These are phyloP conservation scores for Phytophthora foliorum DNA, from an alignment of 352 stramenopile species.

Conservation along the genomic window DNA sequence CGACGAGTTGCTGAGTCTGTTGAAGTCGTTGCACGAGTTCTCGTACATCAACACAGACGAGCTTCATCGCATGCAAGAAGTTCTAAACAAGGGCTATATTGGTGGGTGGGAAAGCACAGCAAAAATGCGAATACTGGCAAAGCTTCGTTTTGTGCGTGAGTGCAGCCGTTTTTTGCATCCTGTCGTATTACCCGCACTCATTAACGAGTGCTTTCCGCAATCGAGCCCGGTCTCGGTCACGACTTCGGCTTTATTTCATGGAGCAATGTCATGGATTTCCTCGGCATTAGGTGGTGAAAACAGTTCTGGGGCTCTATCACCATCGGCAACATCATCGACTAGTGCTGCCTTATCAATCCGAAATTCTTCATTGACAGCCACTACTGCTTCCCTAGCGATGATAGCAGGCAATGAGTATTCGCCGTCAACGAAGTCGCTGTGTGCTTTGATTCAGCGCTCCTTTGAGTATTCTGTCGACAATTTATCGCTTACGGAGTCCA, in stretches of 20 bases:
- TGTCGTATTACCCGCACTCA: conserved; percentile 65
- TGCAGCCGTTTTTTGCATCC: conserved; percentile 78
- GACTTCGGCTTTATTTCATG: conserved; percentile 65
- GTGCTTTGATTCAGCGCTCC: conserved; percentile 60
- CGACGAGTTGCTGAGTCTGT: conserved; percentile 66
- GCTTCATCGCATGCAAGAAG: conserved; percentile 70
- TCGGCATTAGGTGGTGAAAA: conserved; percentile 55
- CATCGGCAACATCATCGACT: conserved; percentile 48
- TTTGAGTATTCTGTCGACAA: conserved; percentile 71
- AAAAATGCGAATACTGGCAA: conserved; percentile 70
- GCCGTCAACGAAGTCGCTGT: conserved; percentile 61
- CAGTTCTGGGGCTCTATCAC: conserved; percentile 37
- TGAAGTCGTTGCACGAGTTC: conserved; percentile 67
- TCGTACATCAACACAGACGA: conserved; percentile 87
- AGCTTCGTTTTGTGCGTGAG: conserved; percentile 80
- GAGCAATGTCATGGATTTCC: conserved; percentile 70
- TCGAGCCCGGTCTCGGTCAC: conserved; percentile 57
- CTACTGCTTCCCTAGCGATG: conserved; percentile 61
- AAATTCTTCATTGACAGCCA: conserved; percentile 63
- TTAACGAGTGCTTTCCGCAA: conserved; percentile 68
- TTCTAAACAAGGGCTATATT: conserved; percentile 87
- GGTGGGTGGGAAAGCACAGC: conserved; percentile 79
- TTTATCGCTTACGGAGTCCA: conserved; percentile 43
- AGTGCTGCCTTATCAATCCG: conserved; percentile 57
- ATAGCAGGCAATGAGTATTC: conserved; percentile 54